These are phyloP conservation scores for Fragaria ananassa DNA, from an alignment of 306 rosid species.

Conservation along the genomic window DNA sequence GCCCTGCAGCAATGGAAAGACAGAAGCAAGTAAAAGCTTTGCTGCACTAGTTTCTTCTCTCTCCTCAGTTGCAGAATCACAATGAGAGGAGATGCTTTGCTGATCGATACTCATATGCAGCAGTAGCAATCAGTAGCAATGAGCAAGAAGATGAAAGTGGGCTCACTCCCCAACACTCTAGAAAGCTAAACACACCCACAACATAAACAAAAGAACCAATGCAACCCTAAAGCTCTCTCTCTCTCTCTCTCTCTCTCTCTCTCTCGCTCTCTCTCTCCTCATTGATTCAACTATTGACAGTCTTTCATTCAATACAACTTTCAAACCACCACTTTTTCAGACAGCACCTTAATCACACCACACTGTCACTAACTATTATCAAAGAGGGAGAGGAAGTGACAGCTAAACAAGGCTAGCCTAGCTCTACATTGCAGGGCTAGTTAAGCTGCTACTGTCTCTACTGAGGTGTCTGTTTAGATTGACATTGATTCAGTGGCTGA, in stretches of 20 bases:
- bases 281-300: constrained; percentile 52
- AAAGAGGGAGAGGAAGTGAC: constrained; percentile 18
- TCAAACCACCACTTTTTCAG: constrained; percentile 71
- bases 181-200: constrained; percentile 17
- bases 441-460: constrained; percentile 34
- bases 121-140: constrained; percentile 23
- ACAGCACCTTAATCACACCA: constrained; percentile 68
- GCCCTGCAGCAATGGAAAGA: not conserved
- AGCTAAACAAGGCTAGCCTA: constrained; percentile 16
- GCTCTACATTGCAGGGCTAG: constrained; percentile 35
- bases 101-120: not conserved
- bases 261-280: constrained; percentile 14
- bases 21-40: not conserved
- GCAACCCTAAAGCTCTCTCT: constrained; percentile 36
- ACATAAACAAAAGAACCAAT: constrained; percentile 14
- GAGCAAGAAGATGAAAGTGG: constrained; percentile 34
- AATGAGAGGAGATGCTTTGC: constrained; percentile 34
- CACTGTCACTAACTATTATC: constrained; percentile 51
- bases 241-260: constrained; percentile 7
- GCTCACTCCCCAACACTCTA: constrained; percentile 54
- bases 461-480: constrained; percentile 21
- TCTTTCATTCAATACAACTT: constrained; percentile 60
- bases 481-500: constrained; percentile 30
- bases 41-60: not conserved
- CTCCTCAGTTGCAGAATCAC: constrained; percentile 11